Base-by-base conservation (phyloP, 83 land plant species). In the Picea abies region DNA sequence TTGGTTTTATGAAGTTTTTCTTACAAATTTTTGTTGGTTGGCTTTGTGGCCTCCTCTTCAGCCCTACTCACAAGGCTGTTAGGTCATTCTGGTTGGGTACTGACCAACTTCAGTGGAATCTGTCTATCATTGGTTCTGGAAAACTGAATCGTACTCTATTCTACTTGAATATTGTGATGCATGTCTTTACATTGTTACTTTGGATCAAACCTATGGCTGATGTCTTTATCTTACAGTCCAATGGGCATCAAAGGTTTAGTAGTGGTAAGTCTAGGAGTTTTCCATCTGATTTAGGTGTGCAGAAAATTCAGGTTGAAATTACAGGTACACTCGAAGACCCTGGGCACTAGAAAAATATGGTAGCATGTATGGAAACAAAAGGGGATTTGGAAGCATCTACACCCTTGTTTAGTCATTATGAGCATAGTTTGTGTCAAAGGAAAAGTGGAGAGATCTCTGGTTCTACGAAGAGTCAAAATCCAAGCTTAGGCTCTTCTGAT, bases 51-150 rank as follows among this genome's bases (percentile, higher is more conserved):
- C 65, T 95, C n/a, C 82, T 95, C 58, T 85, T 84, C 25, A 67
- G 88, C 37, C 92, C 96, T 11, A 88, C 91, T 6, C 67, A 69
- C 58, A 88, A 86, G 81, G 83, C 32, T 78, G 90, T 91, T 2
- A 80, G 92, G 47, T 60, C 91, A 1, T 95, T 93, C 86, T 95
- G 98, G 98, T 76, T 95, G 60, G 98, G 96, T 3, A 93, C 98
- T 2, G 94, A 95, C 80, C 98, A 95, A 84, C 89, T 93, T 22
- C 73, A 88, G 22, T 92, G 92, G 84, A 88, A 90, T 83, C 79
- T 93, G 61, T 63, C 92, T 12, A 89, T 93, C 5, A 76, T 92
- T 80, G 88, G 87, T 37, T 88, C 90, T 66, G 90, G 93, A 12
- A 79, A 64, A 68, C 11, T 86, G 29, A 82, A 70, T 22, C 81